These are phyloP conservation scores for Teratosphaeria viscida DNA, from an alignment of 2,329 filamentous ascomycete species.

Conservation along the genomic window DNA sequence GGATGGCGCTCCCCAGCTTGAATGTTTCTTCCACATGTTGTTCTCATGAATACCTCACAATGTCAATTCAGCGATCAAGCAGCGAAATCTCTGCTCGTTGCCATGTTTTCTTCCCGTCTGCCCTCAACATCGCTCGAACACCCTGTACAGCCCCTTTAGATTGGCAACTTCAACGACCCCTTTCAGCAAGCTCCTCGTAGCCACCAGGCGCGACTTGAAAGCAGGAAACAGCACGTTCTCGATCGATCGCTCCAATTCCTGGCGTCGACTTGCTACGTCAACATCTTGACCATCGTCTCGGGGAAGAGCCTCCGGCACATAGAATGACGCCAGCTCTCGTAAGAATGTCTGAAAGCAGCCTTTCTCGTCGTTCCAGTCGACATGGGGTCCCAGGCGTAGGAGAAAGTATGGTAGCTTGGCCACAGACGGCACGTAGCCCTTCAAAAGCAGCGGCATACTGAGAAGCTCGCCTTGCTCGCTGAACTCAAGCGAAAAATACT, in stretches of 20 bases:
- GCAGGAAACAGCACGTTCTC: constrained; percentile 87
- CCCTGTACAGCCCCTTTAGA: constrained; percentile 81
- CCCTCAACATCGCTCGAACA: constrained; percentile 81
- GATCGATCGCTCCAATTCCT: constrained; percentile 57
- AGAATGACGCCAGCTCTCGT: constrained; percentile 79
- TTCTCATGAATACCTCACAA: background rate
- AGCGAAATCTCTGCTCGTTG: background rate
- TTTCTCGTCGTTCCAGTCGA: constrained; percentile 79
- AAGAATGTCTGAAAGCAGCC: constrained; percentile 76
- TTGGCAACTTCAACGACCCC: constrained; percentile 81
- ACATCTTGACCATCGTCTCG: constrained; percentile 17
- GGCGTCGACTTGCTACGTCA: constrained; percentile 28
- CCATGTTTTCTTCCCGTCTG: background rate
- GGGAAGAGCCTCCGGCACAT: constrained; percentile 78
- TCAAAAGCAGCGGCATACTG: constrained; percentile 73
- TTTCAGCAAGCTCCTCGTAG: constrained; percentile 65
- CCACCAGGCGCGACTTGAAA: constrained; percentile 71
- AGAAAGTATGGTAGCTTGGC: constrained; percentile 84
- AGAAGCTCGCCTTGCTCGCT: constrained; percentile 65
- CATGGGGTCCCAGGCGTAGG: constrained; percentile 74
- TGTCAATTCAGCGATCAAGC: background rate
- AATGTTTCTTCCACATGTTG: background rate
- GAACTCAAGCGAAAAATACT: constrained; percentile 86
- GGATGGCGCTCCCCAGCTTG: background rate
- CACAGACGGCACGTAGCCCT: constrained; percentile 76